A percentile compares a stretch with the other conserved stretches of the same genome.
Evolutionary conservation across 2,329 filamentous ascomycete species (phyloP).

Genomic region (Pseudocercospora pini-densiflorae): DNA sequence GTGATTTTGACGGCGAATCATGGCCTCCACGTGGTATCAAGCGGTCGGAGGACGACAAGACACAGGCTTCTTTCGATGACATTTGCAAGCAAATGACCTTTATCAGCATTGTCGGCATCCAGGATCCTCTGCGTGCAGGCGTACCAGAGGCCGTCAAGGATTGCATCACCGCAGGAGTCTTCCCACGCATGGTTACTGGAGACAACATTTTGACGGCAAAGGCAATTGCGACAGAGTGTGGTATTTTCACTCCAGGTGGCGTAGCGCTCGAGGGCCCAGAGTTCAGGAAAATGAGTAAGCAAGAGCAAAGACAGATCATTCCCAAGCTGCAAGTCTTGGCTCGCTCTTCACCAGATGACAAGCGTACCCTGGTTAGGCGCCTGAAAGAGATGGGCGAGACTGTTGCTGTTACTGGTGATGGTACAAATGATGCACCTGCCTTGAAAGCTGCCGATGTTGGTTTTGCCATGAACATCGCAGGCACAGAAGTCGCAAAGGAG

Average conservation of each 20-base stretch:
- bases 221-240: constrained; percentile 75
- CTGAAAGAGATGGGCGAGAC: constrained; percentile 69
- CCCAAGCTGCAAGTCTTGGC: constrained; percentile 70
- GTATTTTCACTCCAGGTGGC: constrained; percentile 59
- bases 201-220: constrained; percentile 74
- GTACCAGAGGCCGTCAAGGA: constrained; percentile 70
- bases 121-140: constrained; percentile 72
- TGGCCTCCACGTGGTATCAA: constrained; percentile 75
- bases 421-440: constrained; percentile 69
- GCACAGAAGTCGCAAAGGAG: constrained; percentile 68
- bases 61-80: constrained; percentile 68
- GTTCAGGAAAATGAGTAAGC: constrained; percentile 48
- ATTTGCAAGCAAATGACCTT: constrained; percentile 75
- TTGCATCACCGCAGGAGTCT: constrained; percentile 70
- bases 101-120: constrained; percentile 73
- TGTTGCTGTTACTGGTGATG: constrained; percentile 69
- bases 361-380: constrained; percentile 66
- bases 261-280: constrained; percentile 51
- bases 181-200: constrained; percentile 75
- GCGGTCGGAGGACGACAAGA: constrained; percentile 63
- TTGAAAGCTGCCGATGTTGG: constrained; percentile 69
- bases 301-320: constrained; percentile 59
- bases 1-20: constrained; percentile 70
- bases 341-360: constrained; percentile 71
- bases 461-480: constrained; percentile 70